Evolutionary conservation across 176 grass and related monocot genomes (phyloP), one percentile per base, ranked within the genome.

Genomic region (Triticum timopheevii): DNA sequence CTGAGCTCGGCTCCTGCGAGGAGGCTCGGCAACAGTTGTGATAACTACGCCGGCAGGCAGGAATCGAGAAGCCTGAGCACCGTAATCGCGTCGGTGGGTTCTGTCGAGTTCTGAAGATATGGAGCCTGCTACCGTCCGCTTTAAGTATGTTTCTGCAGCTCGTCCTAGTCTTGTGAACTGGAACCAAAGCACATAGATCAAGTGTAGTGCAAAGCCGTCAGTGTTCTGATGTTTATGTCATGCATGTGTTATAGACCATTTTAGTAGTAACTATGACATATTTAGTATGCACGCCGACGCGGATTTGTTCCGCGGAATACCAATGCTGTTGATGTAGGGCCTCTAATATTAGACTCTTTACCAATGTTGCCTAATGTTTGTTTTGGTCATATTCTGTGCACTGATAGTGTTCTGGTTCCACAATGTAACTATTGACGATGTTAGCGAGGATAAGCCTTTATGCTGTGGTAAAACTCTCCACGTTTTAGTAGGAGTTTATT

Each of bases 31-130:
- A 94, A 86, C 86, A 81, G 78, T 17, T 98, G 94, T 17, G 96
- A 98, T 36, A 77, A 86, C 85, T 95, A 95, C 22, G 65, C 81
- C 7, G 87, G 83, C 63, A 93, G 88, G 69, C 87, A 90, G 77
- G 91, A 95, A 22, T 73, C 93, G 17, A 91, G 80, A 77, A 89
- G 47, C 78, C 73, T 98, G 56, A 92, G 84, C 81, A 84, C 83
- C 64, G 90, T 91, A 65, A 91, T 98, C 24, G 82, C 96, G 13
- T 92, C 92, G 11, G 86, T 98, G 82, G 93, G 92, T 59, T 91
- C 93, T 19, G 69, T 94, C 24, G 96, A 98, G 82, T 91, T 90
- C 90, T 98, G 87, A 95, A 90, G 78, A 70, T 66, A 50, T 71
- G 56, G 79, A 80, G 62, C 62, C 64, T 83, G 47, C 68, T 4